Base-by-base conservation (phyloP, 257 asterid genomes). In the Vinca minor region DNA sequence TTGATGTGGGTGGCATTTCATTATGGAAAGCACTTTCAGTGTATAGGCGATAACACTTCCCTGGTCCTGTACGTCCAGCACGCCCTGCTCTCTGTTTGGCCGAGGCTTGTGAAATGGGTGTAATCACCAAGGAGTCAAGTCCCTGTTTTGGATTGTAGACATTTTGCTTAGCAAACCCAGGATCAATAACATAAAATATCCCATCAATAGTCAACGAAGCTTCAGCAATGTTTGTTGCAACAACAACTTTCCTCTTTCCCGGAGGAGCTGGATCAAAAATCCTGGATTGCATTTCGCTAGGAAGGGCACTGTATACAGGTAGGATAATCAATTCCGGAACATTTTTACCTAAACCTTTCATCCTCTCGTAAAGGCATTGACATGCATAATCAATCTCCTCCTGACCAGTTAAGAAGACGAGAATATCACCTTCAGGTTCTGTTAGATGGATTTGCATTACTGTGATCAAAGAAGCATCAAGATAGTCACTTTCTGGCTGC, bases 371-470 rank as follows among this genome's bases (percentile, higher is more conserved):
- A 21, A 91, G 88, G 70, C 95, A 86, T 45, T 91, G 96, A 59
- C 98, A 88, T 11, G 96, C 95, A 76, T 88, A 85, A 76, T 91
- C 96, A n/a, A 91, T 91, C 81, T 91, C 98, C 74, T 88, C 98
- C 72, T 91, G 98, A 69, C 96, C 98, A 39, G 96, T 91, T 81
- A 91, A 85, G 74, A 91, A 91, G 45, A 91, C 82, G 67, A 91
- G 94, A 59, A 91, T 23, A 78, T 91, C 98, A 54, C 98, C 98
- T 82, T 91, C 95, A 45, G 96, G 96, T 71, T 91, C 96, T 12
- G 94, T 86, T 83, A 91, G 83, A 80, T 91, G 95, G 67, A 91
- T 91, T 86, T 91, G 98, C 72, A 84, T 17, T 44, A 91, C 98
- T 18, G 96, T 88, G 59, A 91, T 86, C 72, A 91, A 73, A 41